Base-by-base conservation (phyloP, 805 yeast species). In the Zygotorulaspora chibaensis region DNA sequence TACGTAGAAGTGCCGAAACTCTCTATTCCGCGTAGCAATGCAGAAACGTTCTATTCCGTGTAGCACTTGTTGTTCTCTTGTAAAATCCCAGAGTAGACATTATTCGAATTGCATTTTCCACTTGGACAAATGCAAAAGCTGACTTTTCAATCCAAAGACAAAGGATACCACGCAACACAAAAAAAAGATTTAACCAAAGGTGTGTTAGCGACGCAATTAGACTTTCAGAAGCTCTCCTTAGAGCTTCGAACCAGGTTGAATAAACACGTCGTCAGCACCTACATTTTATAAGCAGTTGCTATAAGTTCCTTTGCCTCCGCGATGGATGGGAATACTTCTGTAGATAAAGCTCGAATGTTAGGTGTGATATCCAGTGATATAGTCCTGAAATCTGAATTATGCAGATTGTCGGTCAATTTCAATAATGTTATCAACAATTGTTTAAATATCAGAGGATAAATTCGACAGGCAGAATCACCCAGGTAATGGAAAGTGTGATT, bases 241-340 rank as follows among this genome's bases (percentile, higher is more conserved):
- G 12, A 33, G 25, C 25, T 40, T 15, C 9, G 47, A 43, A 12
- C 35, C 36, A 12, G 42, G 25, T 18, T 33, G 51, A 31, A 51
- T 38, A 30, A 31, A 51, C 44, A 51, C 26, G 40, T 51, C 48
- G 33, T 51, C 55, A 6, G 52, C 49, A 16, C 50, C 55, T 18
- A 51, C 18, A 36, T 36, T 35, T 28, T 25, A 11, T 35, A 15
- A 11, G 34, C 33, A 8, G 29, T 42, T 23, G n/a, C 46, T 13
- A 35, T 33, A 10, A 20, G 26, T 11, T 45, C 39, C 20, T 26
- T 30, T 20, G 47, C 46, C 8, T 25, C 35, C 4, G 12, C 40
- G n/a, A 35, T 27, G n/a, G 40, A 3, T 26, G 45, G 40, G 15
- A 12, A 31, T 9, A 31, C 35, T 9, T 9, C 15, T n/a, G 15